phyloP scores from a whole-genome alignment of 2,329 filamentous ascomycete species.

The Didymella glomerata region DNA sequence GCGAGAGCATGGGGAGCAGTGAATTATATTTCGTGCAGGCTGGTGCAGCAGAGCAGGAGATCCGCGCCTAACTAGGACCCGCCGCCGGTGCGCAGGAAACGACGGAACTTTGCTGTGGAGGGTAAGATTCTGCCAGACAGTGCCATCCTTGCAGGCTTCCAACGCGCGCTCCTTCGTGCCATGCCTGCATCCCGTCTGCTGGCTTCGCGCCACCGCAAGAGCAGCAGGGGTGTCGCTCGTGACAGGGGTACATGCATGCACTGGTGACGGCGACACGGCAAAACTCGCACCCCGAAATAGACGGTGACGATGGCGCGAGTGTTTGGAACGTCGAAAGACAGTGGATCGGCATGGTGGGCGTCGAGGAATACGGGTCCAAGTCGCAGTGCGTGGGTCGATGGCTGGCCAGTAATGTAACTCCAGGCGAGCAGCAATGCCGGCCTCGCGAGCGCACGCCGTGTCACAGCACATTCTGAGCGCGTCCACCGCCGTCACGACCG shows the following conservation, averaged over 20 bases:
- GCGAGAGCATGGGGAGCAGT: conserved; percentile 24
- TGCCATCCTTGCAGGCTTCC: conserved; percentile 26
- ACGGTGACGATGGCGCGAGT: conserved; percentile 34
- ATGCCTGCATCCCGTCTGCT: conserved; percentile 36
- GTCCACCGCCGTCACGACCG: conserved; percentile 2
- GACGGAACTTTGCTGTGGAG: conserved; percentile 32
- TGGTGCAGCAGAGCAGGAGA: conserved; percentile 27
- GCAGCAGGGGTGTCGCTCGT: conserved; percentile 22
- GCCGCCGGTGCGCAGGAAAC: conserved; percentile 33
- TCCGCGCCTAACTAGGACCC: conserved; percentile 31
- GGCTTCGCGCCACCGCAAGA: conserved; percentile 35
- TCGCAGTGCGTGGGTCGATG: conserved; percentile 20
- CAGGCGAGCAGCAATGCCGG: conserved; percentile 16
- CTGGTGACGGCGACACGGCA: conserved; percentile 37
- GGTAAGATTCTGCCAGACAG: conserved; percentile 17
- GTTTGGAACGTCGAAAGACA: conserved; percentile 37
- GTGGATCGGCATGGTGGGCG: conserved; percentile 32
- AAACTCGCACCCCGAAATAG: conserved; percentile 41
- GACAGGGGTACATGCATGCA: conserved; percentile 22
- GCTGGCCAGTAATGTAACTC: conserved; percentile 28
- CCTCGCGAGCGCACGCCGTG: conserved; percentile 13
- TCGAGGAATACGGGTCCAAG: conserved; percentile 32
- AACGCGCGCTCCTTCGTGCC: conserved; percentile 29
- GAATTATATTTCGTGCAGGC: conserved; percentile 40
- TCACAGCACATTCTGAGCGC: conserved; percentile 20